Percentiles rank a stretch among this genome's conserved stretches.
Conservation (phyloP, 805 yeast genomes). For the Vanderwaltozyma tropicalis region DNA sequence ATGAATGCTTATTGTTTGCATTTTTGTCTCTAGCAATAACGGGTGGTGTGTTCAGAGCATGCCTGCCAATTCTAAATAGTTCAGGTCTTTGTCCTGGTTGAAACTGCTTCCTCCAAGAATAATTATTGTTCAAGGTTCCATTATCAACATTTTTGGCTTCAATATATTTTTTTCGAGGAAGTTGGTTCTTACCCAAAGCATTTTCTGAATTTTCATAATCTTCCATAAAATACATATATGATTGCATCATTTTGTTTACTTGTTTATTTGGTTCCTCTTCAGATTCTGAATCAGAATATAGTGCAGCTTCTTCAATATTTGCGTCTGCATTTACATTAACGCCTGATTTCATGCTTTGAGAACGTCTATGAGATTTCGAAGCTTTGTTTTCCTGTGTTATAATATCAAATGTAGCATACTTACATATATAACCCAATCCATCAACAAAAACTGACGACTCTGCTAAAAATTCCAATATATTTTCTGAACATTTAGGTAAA, state of each 20-base stretch:
- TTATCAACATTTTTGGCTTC: slow-evolving; percentile 1
- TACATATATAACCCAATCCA: slow-evolving; percentile 90
- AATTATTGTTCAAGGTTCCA: slow-evolving; percentile 9
- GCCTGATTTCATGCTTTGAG: background rate
- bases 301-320: slow-evolving; percentile 6
- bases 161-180: slow-evolving; percentile 11
- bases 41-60: background rate
- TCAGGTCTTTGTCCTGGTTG: slow-evolving; percentile 24
- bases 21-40: background rate
- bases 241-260: slow-evolving; percentile 82
- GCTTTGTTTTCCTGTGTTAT: slow-evolving; percentile 36
- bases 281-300: slow-evolving; percentile 4
- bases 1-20: background rate
- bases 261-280: slow-evolving; percentile 20
- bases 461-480: slow-evolving; percentile 81
- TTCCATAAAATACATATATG: slow-evolving; percentile 78
- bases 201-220: slow-evolving; percentile 52
- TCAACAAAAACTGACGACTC: slow-evolving; percentile 86
- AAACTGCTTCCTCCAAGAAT: slow-evolving; percentile 29
- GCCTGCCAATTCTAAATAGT: slow-evolving; percentile 12
- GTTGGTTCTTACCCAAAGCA: slow-evolving; percentile 26
- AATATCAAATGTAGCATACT: slow-evolving; percentile 84
- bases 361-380: slow-evolving; percentile 7
- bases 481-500: slow-evolving; percentile 60
- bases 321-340: background rate